Evolutionary conservation across 208 protist genomes (phyloP).

Genomic region (Acanthamoeba lenticulata): DNA sequence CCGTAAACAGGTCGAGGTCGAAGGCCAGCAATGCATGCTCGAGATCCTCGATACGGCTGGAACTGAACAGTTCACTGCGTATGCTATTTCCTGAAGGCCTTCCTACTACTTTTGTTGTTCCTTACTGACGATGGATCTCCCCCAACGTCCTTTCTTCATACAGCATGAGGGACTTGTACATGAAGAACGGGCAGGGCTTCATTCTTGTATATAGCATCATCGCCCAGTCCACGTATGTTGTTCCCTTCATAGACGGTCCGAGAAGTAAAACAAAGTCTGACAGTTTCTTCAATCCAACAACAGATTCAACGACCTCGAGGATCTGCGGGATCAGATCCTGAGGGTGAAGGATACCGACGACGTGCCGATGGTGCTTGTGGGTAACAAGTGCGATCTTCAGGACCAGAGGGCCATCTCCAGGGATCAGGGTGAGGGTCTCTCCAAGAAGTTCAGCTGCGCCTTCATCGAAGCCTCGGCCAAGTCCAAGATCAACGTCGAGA

Average conservation of each 20-base stretch:
- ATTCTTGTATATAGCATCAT: slow-evolving; percentile 89
- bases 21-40: slow-evolving; percentile 87
- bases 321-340: slow-evolving; percentile 88
- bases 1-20: slow-evolving; percentile 85
- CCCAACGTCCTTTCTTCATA: background rate
- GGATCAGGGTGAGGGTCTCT: slow-evolving; percentile 81
- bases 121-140: background rate
- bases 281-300: slow-evolving; percentile 52
- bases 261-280: slow-evolving; percentile 82
- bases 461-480: slow-evolving; percentile 87
- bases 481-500: slow-evolving; percentile 87
- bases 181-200: slow-evolving; percentile 90
- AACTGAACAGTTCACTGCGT: slow-evolving; percentile 56
- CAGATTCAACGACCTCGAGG: slow-evolving; percentile 87
- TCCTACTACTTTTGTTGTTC: background rate
- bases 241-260: slow-evolving; percentile 47
- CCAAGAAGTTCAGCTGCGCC: slow-evolving; percentile 80
- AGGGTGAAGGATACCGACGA: slow-evolving; percentile 85
- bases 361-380: slow-evolving; percentile 84
- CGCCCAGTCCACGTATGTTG: slow-evolving; percentile 76
- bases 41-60: slow-evolving; percentile 87
- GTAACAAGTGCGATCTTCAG: slow-evolving; percentile 87
- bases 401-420: slow-evolving; percentile 85
- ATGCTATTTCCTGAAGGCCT: background rate
- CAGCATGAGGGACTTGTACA: slow-evolving; percentile 89